Evolutionary conservation across 306 rosid genomes (phyloP).

Genomic region (Cajanus cajan): DNA sequence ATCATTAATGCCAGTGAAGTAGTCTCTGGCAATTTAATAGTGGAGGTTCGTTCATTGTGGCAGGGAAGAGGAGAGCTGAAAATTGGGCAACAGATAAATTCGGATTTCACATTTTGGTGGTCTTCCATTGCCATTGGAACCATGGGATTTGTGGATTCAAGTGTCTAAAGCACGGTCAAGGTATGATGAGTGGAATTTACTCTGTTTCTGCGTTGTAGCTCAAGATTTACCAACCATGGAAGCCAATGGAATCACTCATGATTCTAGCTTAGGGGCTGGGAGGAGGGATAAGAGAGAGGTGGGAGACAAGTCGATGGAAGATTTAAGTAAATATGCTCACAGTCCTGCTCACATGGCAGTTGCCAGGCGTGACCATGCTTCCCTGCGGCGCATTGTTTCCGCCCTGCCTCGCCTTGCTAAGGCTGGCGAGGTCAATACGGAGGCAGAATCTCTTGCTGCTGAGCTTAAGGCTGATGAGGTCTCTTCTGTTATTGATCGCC

Average conservation of each 20-base stretch:
- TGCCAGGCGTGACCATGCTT: conserved; percentile 66
- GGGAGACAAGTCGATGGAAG: conserved; percentile 61
- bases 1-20: conserved; percentile 20
- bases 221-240: conserved; percentile 46
- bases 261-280: conserved; percentile 35
- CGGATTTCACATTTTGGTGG: conserved; percentile 34
- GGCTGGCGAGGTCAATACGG: conserved; percentile 78
- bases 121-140: conserved; percentile 21
- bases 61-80: conserved; percentile 39
- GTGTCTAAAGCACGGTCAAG: conserved; percentile 17
- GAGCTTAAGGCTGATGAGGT: conserved; percentile 81
- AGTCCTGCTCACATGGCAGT: conserved; percentile 93
- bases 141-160: conserved; percentile 20
- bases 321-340: conserved; percentile 68
- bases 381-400: conserved; percentile 60
- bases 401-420: conserved; percentile 76
- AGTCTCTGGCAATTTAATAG: conserved; percentile 4
- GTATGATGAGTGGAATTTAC: conserved; percentile 28
- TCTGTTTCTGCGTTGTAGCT: conserved; percentile 35
- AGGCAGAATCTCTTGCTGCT: conserved; percentile 80
- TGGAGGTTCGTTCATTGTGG: conserved; percentile 26
- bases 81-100: neutral
- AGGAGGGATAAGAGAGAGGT: conserved; percentile 39
- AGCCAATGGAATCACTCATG: conserved; percentile 34
- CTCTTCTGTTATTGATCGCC: conserved; percentile 70